Percentiles rank a stretch among this genome's conserved stretches.
Conservation (phyloP, 768 basidiomycete species). For the Saitozyma podzolica region DNA sequence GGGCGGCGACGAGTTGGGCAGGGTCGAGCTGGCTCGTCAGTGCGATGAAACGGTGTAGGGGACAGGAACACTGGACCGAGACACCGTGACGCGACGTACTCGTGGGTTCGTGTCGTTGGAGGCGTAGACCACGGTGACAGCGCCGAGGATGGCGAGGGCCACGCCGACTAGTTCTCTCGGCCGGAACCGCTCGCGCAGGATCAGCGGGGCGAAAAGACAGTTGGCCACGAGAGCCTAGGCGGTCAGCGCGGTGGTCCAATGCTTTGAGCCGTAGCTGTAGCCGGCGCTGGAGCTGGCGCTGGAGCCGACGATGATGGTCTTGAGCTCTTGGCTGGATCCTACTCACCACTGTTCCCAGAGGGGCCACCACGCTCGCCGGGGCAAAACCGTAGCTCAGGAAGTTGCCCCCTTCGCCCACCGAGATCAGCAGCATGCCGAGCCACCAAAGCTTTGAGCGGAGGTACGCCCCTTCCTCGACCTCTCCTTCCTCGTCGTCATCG, state of each 20-base stretch:
- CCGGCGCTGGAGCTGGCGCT: background rate
- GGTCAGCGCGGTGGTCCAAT: background rate
- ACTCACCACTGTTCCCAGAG: conserved; percentile 80
- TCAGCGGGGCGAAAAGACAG: conserved; percentile 85
- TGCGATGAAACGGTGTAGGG: background rate
- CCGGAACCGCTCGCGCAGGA: conserved; percentile 70
- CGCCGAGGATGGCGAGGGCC: conserved; percentile 77
- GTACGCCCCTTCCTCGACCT: conserved; percentile 59
- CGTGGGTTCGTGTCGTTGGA: conserved; percentile 67
- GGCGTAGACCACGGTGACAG: conserved; percentile 86
- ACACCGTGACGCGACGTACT: conserved; percentile 40
- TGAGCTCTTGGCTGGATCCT: too few relatives aligned
- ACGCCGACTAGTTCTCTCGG: conserved; percentile 60
- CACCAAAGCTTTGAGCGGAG: conserved; percentile 88
- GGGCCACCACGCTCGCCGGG: conserved; percentile 67
- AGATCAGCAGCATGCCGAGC: conserved; percentile 83
- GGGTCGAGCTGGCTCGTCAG: conserved; percentile 59
- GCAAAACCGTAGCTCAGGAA: conserved; percentile 62
- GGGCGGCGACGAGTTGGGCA: conserved; percentile 65
- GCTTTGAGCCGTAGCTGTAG: background rate
- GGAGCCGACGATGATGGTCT: background rate
- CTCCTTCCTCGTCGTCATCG: conserved; percentile 1
- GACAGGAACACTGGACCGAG: background rate
- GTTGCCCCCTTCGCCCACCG: conserved; percentile 85
- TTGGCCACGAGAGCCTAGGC: conserved; percentile 86